Percentiles rank a stretch among this genome's conserved stretches.
phyloP scores from a whole-genome alignment of 352 stramenopile genomes.

The Globisporangium polare region DNA sequence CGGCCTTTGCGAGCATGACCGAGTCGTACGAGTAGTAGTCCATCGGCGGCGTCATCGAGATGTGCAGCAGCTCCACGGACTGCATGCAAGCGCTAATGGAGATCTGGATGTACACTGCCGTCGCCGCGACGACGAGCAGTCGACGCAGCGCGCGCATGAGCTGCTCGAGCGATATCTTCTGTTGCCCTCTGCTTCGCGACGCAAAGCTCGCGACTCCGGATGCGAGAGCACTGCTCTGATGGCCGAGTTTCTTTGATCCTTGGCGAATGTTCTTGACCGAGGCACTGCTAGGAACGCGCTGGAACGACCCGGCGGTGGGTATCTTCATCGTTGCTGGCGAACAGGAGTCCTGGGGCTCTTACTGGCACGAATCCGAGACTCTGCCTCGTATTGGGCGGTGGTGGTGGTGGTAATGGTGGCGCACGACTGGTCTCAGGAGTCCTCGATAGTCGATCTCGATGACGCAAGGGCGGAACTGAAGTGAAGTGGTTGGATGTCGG shows the following conservation, averaged over 20 bases:
- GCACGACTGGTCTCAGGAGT: no score
- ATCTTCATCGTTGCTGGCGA: neutral
- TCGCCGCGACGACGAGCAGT: neutral
- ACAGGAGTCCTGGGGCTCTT: no score
- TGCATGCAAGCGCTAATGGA: neutral
- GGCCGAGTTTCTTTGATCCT: neutral
- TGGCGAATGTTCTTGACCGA: neutral
- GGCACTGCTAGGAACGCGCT: neutral
- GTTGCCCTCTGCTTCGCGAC: neutral
- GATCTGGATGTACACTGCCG: constrained; percentile 1
- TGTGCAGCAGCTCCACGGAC: neutral
- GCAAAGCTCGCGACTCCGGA: neutral
- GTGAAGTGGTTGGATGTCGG: no score
- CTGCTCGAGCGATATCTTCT: constrained; percentile 1
- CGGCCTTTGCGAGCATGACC: neutral
- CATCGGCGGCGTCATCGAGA: neutral
- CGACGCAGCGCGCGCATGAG: neutral
- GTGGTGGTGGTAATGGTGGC: no score
- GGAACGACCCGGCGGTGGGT: neutral
- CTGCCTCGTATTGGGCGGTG: no score
- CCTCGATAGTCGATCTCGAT: no score
- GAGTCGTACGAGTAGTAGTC: neutral
- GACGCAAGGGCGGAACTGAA: no score
- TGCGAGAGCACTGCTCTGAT: neutral
- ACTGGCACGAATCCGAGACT: no score